Evolutionary conservation across 768 basidiomycete species (phyloP).

Genomic region (Macrolepiota fuliginosa): DNA sequence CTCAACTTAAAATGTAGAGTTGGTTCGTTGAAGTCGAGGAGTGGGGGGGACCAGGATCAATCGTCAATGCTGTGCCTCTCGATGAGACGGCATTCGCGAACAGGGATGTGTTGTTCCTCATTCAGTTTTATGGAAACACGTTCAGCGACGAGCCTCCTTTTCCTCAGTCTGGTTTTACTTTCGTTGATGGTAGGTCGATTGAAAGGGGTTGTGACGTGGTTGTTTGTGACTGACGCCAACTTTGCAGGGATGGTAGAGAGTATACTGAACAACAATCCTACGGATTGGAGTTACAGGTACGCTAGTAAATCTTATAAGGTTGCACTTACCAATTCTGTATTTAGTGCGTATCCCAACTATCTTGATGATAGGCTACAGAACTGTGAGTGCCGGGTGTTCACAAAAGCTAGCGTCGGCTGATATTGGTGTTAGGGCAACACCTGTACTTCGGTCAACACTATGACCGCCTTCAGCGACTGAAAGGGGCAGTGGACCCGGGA

Average conservation of each 20-base stretch:
- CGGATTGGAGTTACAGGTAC: slow-evolving; percentile 8
- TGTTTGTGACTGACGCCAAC: background rate
- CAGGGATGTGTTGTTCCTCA: slow-evolving; percentile 40
- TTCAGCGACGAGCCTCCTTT: slow-evolving; percentile 33
- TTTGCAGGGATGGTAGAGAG: slow-evolving; percentile 28
- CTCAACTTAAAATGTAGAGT: slow-evolving; percentile 10
- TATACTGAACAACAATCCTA: background rate
- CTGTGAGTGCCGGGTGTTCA: background rate
- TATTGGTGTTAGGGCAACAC: slow-evolving; percentile 4
- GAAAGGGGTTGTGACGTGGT: background rate
- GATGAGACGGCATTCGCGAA: slow-evolving; percentile 45
- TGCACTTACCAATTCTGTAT: background rate
- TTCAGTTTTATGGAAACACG: slow-evolving; percentile 51
- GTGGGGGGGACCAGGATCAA: slow-evolving; percentile 44
- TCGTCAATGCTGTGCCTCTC: slow-evolving; percentile 37
- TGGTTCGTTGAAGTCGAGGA: slow-evolving; percentile 38
- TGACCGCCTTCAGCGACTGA: slow-evolving; percentile 9
- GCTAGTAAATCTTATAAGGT: background rate
- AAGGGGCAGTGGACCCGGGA: slow-evolving; percentile 6
- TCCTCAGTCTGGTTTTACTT: slow-evolving; percentile 40
- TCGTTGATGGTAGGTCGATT: slow-evolving; percentile 36
- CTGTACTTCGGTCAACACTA: slow-evolving; percentile 12
- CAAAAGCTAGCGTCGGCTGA: background rate
- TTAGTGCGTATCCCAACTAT: slow-evolving; percentile 11
- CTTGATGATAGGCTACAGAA: slow-evolving; percentile 4